Base-by-base conservation (phyloP, 2,329 filamentous ascomycete species). In the Lachnellula cervina region DNA sequence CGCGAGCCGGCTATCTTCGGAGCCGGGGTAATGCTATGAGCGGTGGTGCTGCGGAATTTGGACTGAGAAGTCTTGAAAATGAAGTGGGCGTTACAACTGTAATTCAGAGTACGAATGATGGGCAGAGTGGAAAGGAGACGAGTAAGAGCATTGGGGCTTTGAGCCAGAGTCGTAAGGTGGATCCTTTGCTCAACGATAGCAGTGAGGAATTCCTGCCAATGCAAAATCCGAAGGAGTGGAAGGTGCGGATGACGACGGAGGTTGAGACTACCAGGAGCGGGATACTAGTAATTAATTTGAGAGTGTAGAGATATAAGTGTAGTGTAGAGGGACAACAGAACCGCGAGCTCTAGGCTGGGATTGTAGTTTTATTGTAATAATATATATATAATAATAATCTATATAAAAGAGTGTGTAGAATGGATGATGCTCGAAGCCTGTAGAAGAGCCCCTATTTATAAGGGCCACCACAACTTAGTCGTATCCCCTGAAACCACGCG, bases 181-280 rank as follows among this genome's bases (percentile, higher is more conserved):
- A 44, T 25, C 42, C 16, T 14, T 34, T 54, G 40, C 51, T 45
- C n/a, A 55, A 53, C 35, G 53, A 60, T 54, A 60, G 57, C 21
- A 62, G 59, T 47, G 55, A 58, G 21, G 59, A 59, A 2, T 53
- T 50, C 42, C 28, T 51, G 11, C 43, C 45, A n/a, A 46, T 49
- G 28, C 42, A 51, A 32, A 45, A 9, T 4, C 28, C 37, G 4
- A 32, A n/a, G 14, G 32, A 45, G 6, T 57, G 58, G 58, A 54
- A 37, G 17, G 55, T 59, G 13, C 34, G 25, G 34, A 61, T 55
- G 37, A 61, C 59, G 40, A 61, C 56, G 9, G 45, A 55, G 35
- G 51, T 61, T 25, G 53, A 32, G 13, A 61, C 59, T 13, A 58
- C 25, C 11, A 19, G 16, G 17, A 23, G 19, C 34, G 46, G 42